Evolutionary conservation across 2,329 filamentous ascomycete genomes (phyloP), one percentile per base, ranked within the genome.

Genomic region (Botrytis hyacinthi): DNA sequence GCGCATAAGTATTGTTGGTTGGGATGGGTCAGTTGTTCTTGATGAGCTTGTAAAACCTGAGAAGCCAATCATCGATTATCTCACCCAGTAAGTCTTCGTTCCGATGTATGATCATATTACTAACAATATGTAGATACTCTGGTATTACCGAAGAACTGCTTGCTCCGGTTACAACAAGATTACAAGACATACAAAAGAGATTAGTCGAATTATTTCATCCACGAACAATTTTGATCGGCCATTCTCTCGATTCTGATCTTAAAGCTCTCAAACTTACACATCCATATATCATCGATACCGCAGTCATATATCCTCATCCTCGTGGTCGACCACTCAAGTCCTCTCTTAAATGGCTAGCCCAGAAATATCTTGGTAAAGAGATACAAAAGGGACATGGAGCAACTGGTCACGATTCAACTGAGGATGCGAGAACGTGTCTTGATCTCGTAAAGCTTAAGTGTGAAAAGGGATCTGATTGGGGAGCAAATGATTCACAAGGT

Each of bases 371-470:
- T 29, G 88, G 88, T 70, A 92, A 93, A 73, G 93, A 97, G 81
- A 97, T 99, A 71, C 96, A 99, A 81, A 94, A 93, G 78, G 90
- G 90, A 61, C 83, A 86, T 76, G 92, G 92, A 69, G 85, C 85
- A 26, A 78, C 76, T 48, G 80, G 80, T 57, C 96, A 99, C 81
- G 92, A 98, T 85, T 96, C 93, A 74, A 88, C 97, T 76, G 96
- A 99, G 82, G 96, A 99, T 81, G 94, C 96, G 22, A 91, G 88
- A 76, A 94, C 96, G 4, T 97, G 94, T 76, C 90, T 99, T 22
- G 95, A 98, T 79, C 90, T 99, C 2, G 90, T 98, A 66, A 97
- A 96, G 82, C 91, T 95, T 80, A 99, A 99, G 82, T 98, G 95
- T 81, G 95, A 98, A 82, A 96, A 93, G 83, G 96, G 96, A 59